Base-by-base conservation (phyloP, 176 grass and related monocot species). In the Cenchrus purpureus region DNA sequence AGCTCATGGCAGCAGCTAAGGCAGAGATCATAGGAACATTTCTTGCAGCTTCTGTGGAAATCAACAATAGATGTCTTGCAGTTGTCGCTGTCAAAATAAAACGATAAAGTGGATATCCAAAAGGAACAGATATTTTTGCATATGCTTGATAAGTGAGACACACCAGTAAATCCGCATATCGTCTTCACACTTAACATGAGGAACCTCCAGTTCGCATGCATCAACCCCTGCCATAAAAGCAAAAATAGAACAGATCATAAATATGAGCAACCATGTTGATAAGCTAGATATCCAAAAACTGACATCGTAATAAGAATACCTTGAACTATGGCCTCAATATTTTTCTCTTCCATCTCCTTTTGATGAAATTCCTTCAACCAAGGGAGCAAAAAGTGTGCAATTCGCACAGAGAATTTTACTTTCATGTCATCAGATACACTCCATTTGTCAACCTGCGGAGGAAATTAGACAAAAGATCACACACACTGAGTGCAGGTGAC, bases 21-120 rank as follows among this genome's bases (percentile, higher is more conserved):
- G 74, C 95, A 97, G 17, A 97, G 73, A 83, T 94, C 95, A 22
- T 92, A 94, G 37, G 76, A 63, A 82, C 95, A 92, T 32, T 53
- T 82, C 19, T 62, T 29, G 9, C 95, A 97, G 87, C 86, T 97
- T 83, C 95, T 72, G 53, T 94, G 95, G 25, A 89, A 88, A 61
- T 97, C 92, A 83, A 94, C 82, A 56, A 97, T 97, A 43, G 95
- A 93, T 81, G 95, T 97, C 66, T 68, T 87, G 76, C 95, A 97
- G 65, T 89, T 92, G 68, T 95, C 53, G 17, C 96, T 95, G 75
- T 85, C 37, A 5, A 92, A 62, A 69, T 7, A 72, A 50, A 56
- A 55, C 2, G 8, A 15, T 12, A 77, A 19, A 57, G 15, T 57
- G 16, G 54, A 19, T 16, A 3, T 89, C 60, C 16, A 55, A 91